phyloP scores from a whole-genome alignment of 2,329 filamentous ascomycete genomes.

The Tolypocladium ophioglossoides region DNA sequence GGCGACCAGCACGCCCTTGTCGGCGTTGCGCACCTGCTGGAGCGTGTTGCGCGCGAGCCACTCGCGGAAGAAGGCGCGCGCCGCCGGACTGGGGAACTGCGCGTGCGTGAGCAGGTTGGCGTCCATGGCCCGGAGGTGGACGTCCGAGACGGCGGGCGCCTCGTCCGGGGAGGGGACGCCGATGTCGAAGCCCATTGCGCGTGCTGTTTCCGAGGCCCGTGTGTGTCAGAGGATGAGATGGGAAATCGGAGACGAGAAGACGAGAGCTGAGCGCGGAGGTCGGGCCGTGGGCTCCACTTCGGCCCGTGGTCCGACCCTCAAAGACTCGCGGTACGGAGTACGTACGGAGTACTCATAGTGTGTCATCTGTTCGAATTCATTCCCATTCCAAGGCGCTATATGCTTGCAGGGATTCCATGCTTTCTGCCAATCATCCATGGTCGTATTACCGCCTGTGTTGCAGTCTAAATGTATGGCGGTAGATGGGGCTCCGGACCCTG shows the following conservation, averaged over 20 bases:
- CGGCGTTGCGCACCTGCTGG: constrained; percentile 14
- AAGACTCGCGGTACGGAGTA: background rate
- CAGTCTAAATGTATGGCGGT: too few species aligned
- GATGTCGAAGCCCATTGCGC: constrained; percentile 17
- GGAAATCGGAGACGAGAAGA: background rate
- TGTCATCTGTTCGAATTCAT: too few species aligned
- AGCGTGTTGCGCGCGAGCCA: constrained; percentile 21
- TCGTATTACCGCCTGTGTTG: too few species aligned
- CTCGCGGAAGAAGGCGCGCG: constrained; percentile 15
- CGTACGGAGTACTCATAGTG: too few species aligned
- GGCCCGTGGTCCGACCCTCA: background rate
- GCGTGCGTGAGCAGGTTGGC: constrained; percentile 26
- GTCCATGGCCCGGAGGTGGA: constrained; percentile 29
- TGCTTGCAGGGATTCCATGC: too few species aligned
- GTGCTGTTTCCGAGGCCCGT: background rate
- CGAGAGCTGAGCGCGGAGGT: background rate
- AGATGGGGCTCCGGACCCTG: too few species aligned
- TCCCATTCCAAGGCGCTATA: too few species aligned
- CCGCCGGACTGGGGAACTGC: constrained; percentile 25
- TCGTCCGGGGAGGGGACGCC: constrained; percentile 14
- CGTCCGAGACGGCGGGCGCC: constrained; percentile 13
- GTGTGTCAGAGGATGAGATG: background rate
- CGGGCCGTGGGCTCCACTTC: background rate
- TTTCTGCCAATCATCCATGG: too few species aligned
- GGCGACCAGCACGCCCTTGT: constrained; percentile 23